A percentile compares a stretch with the other conserved stretches of the same genome.
These are phyloP conservation scores for Chrysanthemum seticuspe DNA, from an alignment of 129 eudicot species.

Conservation along the genomic window DNA sequence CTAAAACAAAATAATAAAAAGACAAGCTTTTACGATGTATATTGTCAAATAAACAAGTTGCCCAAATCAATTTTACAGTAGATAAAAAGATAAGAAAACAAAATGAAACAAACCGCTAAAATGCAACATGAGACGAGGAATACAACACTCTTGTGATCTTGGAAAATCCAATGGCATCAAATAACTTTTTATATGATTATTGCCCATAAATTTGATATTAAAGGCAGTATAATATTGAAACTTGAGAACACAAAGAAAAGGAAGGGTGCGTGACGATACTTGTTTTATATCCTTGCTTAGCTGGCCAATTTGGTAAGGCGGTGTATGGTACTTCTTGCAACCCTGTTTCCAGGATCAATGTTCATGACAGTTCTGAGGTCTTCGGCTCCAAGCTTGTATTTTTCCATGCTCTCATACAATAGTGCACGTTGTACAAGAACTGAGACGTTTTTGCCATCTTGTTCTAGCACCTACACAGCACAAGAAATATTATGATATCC, in stretches of 20 bases:
- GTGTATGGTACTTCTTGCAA: slow-evolving; percentile 94
- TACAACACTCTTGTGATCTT: slow-evolving; percentile 30
- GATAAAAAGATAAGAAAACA: slow-evolving; percentile 11
- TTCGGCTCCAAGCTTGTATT: slow-evolving; percentile 95
- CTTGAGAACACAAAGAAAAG: slow-evolving; percentile 22
- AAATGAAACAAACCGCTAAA: slow-evolving; percentile 14
- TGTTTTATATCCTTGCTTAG: slow-evolving; percentile 22
- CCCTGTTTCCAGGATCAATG: slow-evolving; percentile 89
- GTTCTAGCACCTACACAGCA: slow-evolving; percentile 71
- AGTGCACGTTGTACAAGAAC: slow-evolving; percentile 98
- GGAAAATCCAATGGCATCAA: slow-evolving; percentile 25
- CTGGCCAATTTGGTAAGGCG: slow-evolving; percentile 83
- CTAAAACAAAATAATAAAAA: neutral
- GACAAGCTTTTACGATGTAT: slow-evolving; percentile 12
- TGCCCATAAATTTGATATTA: slow-evolving; percentile 24
- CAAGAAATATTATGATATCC: neutral
- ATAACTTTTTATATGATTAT: slow-evolving; percentile 17
- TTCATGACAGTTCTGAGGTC: slow-evolving; percentile 93
- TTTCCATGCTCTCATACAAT: slow-evolving; percentile 96
- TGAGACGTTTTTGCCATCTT: slow-evolving; percentile 54
- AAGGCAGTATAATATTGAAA: slow-evolving; percentile 19
- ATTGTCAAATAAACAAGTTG: slow-evolving; percentile 17
- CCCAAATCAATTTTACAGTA: slow-evolving; percentile 19
- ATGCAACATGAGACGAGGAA: slow-evolving; percentile 27
- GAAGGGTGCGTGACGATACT: slow-evolving; percentile 24